Evolutionary conservation across 2,329 filamentous ascomycete species (phyloP).

Genomic region (Lecanosticta acicola): DNA sequence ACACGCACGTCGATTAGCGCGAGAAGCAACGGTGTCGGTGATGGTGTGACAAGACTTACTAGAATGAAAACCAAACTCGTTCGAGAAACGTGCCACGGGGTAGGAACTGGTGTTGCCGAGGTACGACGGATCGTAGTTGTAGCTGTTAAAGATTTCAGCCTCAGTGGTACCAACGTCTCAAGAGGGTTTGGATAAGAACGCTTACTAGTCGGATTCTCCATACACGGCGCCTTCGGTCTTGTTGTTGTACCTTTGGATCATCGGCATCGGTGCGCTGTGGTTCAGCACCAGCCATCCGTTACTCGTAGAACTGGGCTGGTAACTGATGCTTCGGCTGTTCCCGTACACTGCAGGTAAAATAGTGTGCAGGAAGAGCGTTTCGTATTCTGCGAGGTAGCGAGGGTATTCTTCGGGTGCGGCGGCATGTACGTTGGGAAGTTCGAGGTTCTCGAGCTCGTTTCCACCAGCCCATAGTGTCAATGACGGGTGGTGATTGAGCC

Average conservation of each 20-base stretch:
- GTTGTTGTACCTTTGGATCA: constrained; percentile 54
- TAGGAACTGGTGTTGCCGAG: constrained; percentile 53
- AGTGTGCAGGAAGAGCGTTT: constrained; percentile 52
- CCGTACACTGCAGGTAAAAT: constrained; percentile 53
- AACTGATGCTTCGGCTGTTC: constrained; percentile 56
- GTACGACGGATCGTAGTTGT: constrained; percentile 51
- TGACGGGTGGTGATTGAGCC: constrained; percentile 55
- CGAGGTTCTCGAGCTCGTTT: constrained; percentile 57
- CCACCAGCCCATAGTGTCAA: constrained; percentile 39
- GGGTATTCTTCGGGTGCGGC: constrained; percentile 40
- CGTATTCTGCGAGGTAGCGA: constrained; percentile 49
- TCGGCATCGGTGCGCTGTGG: constrained; percentile 44
- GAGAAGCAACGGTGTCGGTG: not conserved
- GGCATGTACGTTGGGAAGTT: constrained; percentile 39
- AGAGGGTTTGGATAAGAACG: not conserved
- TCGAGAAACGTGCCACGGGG: constrained; percentile 55
- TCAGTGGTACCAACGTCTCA: not conserved
- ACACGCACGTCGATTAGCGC: no score
- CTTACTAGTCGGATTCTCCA: constrained; percentile 46
- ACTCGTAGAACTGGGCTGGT: constrained; percentile 55
- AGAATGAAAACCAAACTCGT: constrained; percentile 59
- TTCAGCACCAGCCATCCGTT: constrained; percentile 55
- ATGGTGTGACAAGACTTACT: constrained; percentile 2
- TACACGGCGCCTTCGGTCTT: constrained; percentile 50
- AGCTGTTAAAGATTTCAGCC: constrained; percentile 26